Percentiles rank a stretch among this genome's conserved stretches.
These are phyloP conservation scores for Alternaria solani DNA, from an alignment of 2,329 filamentous ascomycete genomes.

Conservation along the genomic window DNA sequence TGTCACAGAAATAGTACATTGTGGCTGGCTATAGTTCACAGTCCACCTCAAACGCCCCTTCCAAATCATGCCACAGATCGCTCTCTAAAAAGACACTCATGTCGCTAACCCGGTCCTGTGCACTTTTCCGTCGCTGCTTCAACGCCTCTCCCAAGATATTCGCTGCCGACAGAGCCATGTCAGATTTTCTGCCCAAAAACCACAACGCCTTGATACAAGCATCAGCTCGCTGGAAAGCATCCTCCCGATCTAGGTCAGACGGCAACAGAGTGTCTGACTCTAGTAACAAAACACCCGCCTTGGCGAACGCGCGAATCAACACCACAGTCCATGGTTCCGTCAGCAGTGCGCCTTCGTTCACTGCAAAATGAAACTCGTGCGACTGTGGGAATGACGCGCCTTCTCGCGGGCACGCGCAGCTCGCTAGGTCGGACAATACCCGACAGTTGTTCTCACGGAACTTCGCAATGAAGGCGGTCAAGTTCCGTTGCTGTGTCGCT, in stretches of 20 bases:
- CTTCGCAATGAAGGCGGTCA: constrained; percentile 47
- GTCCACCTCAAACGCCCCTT: constrained; percentile 28
- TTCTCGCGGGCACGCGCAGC: constrained; percentile 52
- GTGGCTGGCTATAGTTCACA: constrained; percentile 22
- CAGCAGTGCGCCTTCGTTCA: constrained; percentile 64
- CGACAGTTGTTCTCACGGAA: constrained; percentile 57
- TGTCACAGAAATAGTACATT: constrained; percentile 9
- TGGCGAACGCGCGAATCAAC: constrained; percentile 62
- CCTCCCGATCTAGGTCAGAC: constrained; percentile 23
- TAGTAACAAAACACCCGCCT: constrained; percentile 55
- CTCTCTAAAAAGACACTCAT: constrained; percentile 35
- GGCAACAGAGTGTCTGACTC: constrained; percentile 39
- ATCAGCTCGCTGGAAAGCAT: constrained; percentile 53
- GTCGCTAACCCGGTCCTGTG: constrained; percentile 31
- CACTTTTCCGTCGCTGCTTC: constrained; percentile 35
- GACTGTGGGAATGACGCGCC: constrained; percentile 43
- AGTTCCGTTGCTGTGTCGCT: constrained; percentile 35
- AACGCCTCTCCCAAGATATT: constrained; percentile 49
- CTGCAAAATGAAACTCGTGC: constrained; percentile 61
- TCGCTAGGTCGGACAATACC: constrained; percentile 60
- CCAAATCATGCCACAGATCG: constrained; percentile 38
- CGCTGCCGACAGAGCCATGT: constrained; percentile 57
- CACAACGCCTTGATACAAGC: constrained; percentile 63
- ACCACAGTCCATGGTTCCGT: constrained; percentile 69
- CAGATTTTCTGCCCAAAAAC: constrained; percentile 65